Evolutionary conservation across 306 rosid genomes (phyloP).

Genomic region (Sphenostylis stenocarpa): DNA sequence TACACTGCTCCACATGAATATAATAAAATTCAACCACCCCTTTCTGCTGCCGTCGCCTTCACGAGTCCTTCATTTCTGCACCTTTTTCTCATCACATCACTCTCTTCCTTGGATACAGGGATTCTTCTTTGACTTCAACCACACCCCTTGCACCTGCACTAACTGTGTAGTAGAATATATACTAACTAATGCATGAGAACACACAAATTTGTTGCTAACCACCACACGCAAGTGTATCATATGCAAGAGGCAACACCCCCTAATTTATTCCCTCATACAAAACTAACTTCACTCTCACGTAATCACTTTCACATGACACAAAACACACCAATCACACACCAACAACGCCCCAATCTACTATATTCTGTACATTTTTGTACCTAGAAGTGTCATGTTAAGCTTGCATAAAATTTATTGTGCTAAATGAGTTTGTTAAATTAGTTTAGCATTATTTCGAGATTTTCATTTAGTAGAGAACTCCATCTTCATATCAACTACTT

Average conservation of each 20-base stretch:
- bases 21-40: conserved; percentile 42
- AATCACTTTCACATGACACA: conserved; percentile 25
- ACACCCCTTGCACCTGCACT: background rate
- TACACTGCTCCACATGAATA: conserved; percentile 44
- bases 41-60: conserved; percentile 87
- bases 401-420: too few species aligned
- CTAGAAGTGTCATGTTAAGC: too few species aligned
- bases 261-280: conserved; percentile 29
- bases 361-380: too few species aligned
- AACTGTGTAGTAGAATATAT: background rate
- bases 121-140: conserved; percentile 59
- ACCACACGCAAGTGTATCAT: conserved; percentile 58
- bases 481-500: too few species aligned
- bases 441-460: too few species aligned
- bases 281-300: conserved; percentile 50
- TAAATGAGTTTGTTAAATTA: too few species aligned
- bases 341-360: background rate
- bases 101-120: conserved; percentile 53
- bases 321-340: conserved; percentile 15
- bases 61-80: conserved; percentile 72
- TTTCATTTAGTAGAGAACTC: too few species aligned
- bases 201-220: conserved; percentile 12
- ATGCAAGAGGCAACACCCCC: conserved; percentile 31
- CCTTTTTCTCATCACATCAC: conserved; percentile 1
- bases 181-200: background rate